Percentiles rank a stretch among this genome's conserved stretches.
phyloP scores from a whole-genome alignment of 768 basidiomycete genomes.

The Lanmaoa pseudosensibilis region DNA sequence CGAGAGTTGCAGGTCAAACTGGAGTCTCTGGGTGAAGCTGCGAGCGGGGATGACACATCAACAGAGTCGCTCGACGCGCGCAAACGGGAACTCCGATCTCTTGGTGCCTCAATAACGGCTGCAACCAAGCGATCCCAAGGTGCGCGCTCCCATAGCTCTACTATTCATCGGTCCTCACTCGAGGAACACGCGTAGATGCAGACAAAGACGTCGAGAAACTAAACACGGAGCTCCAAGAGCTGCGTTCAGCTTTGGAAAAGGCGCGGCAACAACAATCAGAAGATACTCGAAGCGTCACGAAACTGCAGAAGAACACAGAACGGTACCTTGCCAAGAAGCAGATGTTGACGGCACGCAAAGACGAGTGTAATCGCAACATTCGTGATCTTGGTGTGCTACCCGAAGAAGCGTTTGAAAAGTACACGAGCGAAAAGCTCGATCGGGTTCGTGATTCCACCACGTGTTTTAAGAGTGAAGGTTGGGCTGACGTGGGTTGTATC shows the following conservation, averaged over 20 bases:
- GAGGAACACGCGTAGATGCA: constrained; percentile 43
- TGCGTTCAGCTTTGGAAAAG: constrained; percentile 64
- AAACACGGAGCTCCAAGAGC: constrained; percentile 62
- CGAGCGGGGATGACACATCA: constrained; percentile 54
- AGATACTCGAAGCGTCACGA: constrained; percentile 82
- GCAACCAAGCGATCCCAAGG: constrained; percentile 65
- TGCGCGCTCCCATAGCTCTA: constrained; percentile 19
- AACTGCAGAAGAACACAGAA: constrained; percentile 93
- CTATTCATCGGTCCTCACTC: not conserved
- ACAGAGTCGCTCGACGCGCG: constrained; percentile 68
- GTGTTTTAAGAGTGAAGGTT: not conserved
- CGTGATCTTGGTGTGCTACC: constrained; percentile 95
- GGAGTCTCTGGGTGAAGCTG: constrained; percentile 69
- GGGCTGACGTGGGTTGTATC: constrained; percentile 5
- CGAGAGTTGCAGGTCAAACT: constrained; percentile 78
- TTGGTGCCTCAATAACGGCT: constrained; percentile 65
- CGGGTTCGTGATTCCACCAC: constrained; percentile 51
- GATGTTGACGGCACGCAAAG: constrained; percentile 79
- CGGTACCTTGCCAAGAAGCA: constrained; percentile 91
- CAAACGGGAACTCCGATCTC: constrained; percentile 62
- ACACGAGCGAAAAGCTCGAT: constrained; percentile 85
- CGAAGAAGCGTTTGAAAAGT: constrained; percentile 97
- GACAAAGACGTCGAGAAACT: constrained; percentile 73
- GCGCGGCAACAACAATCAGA: constrained; percentile 82
- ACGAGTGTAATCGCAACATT: constrained; percentile 94